Conservation (phyloP, 257 asterid genomes). For the Solanum sitiens region DNA sequence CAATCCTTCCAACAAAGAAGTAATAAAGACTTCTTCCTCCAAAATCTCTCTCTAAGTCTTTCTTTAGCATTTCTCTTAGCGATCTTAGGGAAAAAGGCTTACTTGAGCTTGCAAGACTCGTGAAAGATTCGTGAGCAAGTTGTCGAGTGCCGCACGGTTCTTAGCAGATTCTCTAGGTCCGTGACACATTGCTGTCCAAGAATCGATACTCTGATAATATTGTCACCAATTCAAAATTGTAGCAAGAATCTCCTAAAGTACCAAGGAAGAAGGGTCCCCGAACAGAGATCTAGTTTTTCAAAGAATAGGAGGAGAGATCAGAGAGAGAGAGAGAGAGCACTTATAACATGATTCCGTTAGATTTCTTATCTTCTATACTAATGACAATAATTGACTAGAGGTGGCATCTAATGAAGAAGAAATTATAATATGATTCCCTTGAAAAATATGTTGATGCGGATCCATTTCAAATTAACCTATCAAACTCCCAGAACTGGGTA, state of each 20-base stretch:
- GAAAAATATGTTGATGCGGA: not conserved
- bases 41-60: no score
- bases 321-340: not conserved
- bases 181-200: not conserved
- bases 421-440: not conserved
- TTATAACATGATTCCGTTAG: not conserved
- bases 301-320: not conserved
- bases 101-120: no score
- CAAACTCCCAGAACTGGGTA: not conserved
- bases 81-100: no score
- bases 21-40: no score
- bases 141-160: no score
- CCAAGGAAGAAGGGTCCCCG: not conserved
- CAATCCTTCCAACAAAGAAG: no score
- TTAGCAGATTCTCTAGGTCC: no score
- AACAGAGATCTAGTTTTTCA: not conserved
- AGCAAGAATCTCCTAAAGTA: not conserved
- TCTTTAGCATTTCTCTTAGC: no score
- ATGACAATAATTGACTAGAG: not conserved
- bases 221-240: not conserved
- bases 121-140: no score
- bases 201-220: not conserved
- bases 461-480: not conserved
- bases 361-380: not conserved
- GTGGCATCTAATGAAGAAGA: not conserved